These are phyloP conservation scores for Coemansia sp. DNA, from an alignment of 192 early-diverging fungal genomes.

Conservation along the genomic window DNA sequence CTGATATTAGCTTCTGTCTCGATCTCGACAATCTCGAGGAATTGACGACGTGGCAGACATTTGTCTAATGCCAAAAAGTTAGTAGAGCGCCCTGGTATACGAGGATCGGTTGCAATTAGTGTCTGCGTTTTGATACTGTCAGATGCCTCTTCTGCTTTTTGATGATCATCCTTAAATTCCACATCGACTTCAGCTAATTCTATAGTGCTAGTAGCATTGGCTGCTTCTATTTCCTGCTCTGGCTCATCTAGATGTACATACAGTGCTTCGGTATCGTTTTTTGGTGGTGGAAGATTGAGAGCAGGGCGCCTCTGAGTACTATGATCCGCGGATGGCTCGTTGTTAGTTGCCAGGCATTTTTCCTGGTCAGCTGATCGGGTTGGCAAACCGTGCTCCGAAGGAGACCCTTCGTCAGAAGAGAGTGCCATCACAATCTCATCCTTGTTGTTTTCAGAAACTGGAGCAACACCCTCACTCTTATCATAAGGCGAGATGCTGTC, in stretches of 20 bases:
- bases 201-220: no score
- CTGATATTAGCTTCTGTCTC: slow-evolving; percentile 59
- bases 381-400: background rate
- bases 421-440: slow-evolving; percentile 57
- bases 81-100: slow-evolving; percentile 56
- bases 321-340: background rate
- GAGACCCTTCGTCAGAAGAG: slow-evolving; percentile 30
- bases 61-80: slow-evolving; percentile 94
- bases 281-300: slow-evolving; percentile 39
- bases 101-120: slow-evolving; percentile 6
- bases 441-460: slow-evolving; percentile 31
- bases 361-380: background rate
- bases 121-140: background rate
- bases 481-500: slow-evolving; percentile 15
- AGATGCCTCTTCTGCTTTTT: background rate
- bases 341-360: background rate
- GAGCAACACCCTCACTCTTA: background rate
- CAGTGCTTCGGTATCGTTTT: slow-evolving; percentile 5
- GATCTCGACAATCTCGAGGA: slow-evolving; percentile 70
- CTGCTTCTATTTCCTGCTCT: no score
- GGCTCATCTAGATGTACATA: no score
- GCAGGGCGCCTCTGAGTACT: background rate
- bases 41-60: slow-evolving; percentile 74
- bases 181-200: no score
- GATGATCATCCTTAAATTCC: no score